A percentile compares a stretch with the other conserved stretches of the same genome.
Conservation (phyloP, 139 green algal genomes). For the Gonium pectorale region DNA sequence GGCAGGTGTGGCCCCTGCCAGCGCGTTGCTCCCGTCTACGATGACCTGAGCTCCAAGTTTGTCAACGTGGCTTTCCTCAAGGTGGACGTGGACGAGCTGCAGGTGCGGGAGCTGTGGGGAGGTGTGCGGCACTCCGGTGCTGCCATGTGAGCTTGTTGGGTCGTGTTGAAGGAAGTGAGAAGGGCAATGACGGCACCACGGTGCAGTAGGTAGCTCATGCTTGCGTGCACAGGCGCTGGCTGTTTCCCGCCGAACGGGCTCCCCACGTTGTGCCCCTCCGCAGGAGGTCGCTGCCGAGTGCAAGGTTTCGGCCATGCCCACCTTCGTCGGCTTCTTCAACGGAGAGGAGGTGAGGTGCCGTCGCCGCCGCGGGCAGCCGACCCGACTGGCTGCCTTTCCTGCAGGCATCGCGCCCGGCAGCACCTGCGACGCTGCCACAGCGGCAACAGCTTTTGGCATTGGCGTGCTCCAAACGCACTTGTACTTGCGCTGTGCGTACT, state of each 20-base stretch:
- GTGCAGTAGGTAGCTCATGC: too few species aligned
- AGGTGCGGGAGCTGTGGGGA: neutral
- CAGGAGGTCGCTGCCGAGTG: conserved; percentile 47
- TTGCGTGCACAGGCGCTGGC: too few species aligned
- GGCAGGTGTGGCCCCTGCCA: conserved; percentile 76
- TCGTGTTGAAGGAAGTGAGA: too few species aligned
- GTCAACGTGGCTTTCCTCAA: conserved; percentile 41
- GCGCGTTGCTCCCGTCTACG: conserved; percentile 74
- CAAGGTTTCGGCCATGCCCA: conserved; percentile 51
- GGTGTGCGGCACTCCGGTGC: too few species aligned
- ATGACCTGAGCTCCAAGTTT: conserved; percentile 68
- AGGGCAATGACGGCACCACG: too few species aligned
- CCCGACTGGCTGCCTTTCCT: too few species aligned
- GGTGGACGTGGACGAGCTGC: conserved; percentile 48
- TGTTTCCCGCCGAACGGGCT: too few species aligned
- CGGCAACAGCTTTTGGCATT: neutral
- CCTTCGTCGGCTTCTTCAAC: conserved; percentile 46
- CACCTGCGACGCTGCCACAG: too few species aligned
- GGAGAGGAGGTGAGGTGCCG: conserved; percentile 29
- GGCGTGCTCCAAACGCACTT: neutral
- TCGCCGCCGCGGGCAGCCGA: too few species aligned
- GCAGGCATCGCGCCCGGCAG: too few species aligned
- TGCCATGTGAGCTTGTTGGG: too few species aligned
- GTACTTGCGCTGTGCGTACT: neutral
- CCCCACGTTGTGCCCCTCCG: neutral